Evolutionary conservation across 148 eudicot species (phyloP).

Genomic region (Rhododendron ferrugineum): DNA sequence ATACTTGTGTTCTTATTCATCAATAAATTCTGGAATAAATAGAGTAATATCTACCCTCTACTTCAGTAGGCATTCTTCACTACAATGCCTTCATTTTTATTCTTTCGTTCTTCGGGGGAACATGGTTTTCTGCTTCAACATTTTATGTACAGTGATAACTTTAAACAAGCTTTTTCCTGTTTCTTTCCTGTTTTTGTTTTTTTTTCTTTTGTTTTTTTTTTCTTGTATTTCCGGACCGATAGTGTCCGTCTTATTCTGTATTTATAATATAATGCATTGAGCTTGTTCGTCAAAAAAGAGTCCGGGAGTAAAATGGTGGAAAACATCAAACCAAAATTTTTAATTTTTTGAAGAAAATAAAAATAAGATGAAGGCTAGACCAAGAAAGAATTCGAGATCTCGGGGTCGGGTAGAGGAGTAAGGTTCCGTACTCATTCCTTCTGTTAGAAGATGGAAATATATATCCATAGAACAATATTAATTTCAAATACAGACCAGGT

Average conservation of each 20-base stretch:
- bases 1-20: background rate
- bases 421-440: too few species aligned
- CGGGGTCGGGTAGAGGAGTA: background rate
- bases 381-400: background rate
- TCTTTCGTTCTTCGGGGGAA: background rate
- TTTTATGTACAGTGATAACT: background rate
- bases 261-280: too few species aligned
- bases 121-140: background rate
- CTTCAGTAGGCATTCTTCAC: background rate
- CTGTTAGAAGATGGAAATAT: background rate
- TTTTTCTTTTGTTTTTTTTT: too few species aligned
- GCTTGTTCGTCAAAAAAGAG: too few species aligned
- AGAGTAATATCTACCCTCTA: background rate
- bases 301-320: background rate
- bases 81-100: background rate
- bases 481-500: background rate
- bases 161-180: background rate
- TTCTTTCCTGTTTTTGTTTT: too few species aligned
- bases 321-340: background rate
- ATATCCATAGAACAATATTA: background rate
- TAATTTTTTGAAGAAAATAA: too few species aligned
- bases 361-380: background rate
- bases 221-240: too few species aligned
- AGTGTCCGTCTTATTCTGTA: too few species aligned
- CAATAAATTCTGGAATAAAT: background rate